A percentile compares a stretch with the other conserved stretches of the same genome.
Conservation (phyloP, 2,329 filamentous ascomycete species). For the Pyrenophora teres region DNA sequence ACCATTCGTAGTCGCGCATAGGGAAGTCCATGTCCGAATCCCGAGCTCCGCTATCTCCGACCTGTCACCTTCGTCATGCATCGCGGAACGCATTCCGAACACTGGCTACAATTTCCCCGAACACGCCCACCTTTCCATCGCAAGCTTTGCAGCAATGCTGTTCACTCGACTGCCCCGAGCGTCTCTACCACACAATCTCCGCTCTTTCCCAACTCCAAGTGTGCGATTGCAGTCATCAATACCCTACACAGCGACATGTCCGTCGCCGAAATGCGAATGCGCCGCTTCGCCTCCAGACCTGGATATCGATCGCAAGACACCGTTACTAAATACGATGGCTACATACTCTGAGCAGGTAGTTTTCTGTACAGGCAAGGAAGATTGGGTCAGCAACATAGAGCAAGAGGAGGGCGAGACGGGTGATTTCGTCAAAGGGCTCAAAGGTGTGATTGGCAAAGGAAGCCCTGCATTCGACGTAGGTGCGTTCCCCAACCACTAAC, state of each 20-base stretch:
- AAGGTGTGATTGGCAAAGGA: conserved; percentile 54
- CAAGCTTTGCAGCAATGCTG: conserved; percentile 1
- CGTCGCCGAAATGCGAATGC: conserved; percentile 76
- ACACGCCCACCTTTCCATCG: not conserved
- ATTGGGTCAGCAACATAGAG: conserved; percentile 86
- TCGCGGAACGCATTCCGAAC: conserved; percentile 8
- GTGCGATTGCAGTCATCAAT: conserved; percentile 21
- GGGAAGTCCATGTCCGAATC: no score
- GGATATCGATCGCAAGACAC: conserved; percentile 72
- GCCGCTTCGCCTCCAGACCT: conserved; percentile 68
- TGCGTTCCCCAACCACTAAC: conserved; percentile 21
- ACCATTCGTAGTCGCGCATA: no score
- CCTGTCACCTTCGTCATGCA: conserved; percentile 4
- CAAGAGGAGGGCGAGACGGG: conserved; percentile 65
- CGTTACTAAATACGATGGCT: conserved; percentile 76
- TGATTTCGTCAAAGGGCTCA: conserved; percentile 70
- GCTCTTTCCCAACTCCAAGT: conserved; percentile 10
- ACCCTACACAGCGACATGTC: conserved; percentile 58
- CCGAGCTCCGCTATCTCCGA: not conserved
- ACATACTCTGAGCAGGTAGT: conserved; percentile 81
- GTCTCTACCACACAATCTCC: not conserved
- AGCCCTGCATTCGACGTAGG: conserved; percentile 54
- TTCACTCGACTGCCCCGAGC: conserved; percentile 2
- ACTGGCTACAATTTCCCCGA: conserved; percentile 1
- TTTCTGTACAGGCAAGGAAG: conserved; percentile 76